Evolutionary conservation across 306 rosid genomes (phyloP), one percentile per base, ranked within the genome.

Genomic region (Sicyos baderoa): DNA sequence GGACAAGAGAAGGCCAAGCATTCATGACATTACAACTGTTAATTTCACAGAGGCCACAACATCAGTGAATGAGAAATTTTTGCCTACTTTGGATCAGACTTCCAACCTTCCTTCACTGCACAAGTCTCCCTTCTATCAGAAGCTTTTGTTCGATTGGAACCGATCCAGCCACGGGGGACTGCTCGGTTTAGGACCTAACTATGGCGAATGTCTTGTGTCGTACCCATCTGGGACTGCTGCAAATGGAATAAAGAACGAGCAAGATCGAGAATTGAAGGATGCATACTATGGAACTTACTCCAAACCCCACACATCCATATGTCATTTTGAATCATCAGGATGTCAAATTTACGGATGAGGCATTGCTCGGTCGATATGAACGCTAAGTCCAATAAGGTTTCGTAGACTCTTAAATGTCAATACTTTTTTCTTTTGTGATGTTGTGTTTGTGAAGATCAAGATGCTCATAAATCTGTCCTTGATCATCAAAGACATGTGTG

Each of bases 1-100:
- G 73, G 91, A 91, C 73, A 92, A 86, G 74, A 86, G 93, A 53
- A 83, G 98, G 58, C 96, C 98, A 0, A 92, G 98, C 79, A 92
- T 92, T 72, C 98, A 92, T 70, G 98, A 92, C 42, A 89, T 92
- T 73, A 92, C 98, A 6, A 87, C 89, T 40, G 79, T 84, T 23
- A 92, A 81, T 77, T 89, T 92, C 19, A 76, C 88, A 44, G 84
- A 79, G 51, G 54, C 89, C 25, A 14, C 75, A 12, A 35, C 80
- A 57, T 55, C 82, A 42, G 86, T 86, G 64, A 71, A 79, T 18
- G 82, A 71, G 53, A 71, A 74, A 60, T 48, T 61, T 0, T 61
- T 81, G n/a, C 63, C 74, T 44, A 63, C 70, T 4, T 50, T 79
- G 40, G 79, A 84, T 72, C 80, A 64, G 54, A 80, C 85, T 71